phyloP scores from a whole-genome alignment of 768 basidiomycete genomes.

The Collybia nuda region DNA sequence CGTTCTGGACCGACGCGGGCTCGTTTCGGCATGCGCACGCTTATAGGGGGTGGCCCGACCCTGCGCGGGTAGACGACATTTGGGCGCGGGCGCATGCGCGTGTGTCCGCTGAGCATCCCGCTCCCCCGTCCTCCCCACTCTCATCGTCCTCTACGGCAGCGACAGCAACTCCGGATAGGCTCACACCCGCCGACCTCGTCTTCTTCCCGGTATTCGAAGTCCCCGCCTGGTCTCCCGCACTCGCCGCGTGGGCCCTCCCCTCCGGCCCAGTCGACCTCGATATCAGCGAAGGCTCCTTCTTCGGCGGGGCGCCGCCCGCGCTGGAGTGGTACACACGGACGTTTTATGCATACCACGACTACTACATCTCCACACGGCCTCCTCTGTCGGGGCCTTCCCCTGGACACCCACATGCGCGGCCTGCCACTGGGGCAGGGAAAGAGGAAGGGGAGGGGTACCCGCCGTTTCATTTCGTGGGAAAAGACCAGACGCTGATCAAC shows the following conservation, averaged over 20 bases:
- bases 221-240: constrained; percentile 20
- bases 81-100: constrained; percentile 23
- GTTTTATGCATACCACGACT: constrained; percentile 52
- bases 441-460: background rate
- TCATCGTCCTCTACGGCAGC: background rate
- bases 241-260: constrained; percentile 13
- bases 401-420: constrained; percentile 29
- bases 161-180: too few relatives aligned
- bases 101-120: background rate
- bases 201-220: constrained; percentile 44
- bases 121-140: background rate
- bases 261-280: constrained; percentile 43
- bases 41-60: constrained; percentile 50
- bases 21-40: constrained; percentile 45
- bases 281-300: constrained; percentile 62
- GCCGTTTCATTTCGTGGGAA: constrained; percentile 45
- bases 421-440: background rate
- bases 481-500: constrained; percentile 58
- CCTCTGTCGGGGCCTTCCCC: constrained; percentile 24
- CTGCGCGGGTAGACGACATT: constrained; percentile 34
- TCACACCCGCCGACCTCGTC: constrained; percentile 30
- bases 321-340: constrained; percentile 43
- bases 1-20: constrained; percentile 60
- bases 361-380: constrained; percentile 43
- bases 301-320: constrained; percentile 46